Evolutionary conservation across 1,284 basidiomycete genomes (phyloP), one percentile per base, ranked within the genome.

Genomic region (Cryptococcus sp.): DNA sequence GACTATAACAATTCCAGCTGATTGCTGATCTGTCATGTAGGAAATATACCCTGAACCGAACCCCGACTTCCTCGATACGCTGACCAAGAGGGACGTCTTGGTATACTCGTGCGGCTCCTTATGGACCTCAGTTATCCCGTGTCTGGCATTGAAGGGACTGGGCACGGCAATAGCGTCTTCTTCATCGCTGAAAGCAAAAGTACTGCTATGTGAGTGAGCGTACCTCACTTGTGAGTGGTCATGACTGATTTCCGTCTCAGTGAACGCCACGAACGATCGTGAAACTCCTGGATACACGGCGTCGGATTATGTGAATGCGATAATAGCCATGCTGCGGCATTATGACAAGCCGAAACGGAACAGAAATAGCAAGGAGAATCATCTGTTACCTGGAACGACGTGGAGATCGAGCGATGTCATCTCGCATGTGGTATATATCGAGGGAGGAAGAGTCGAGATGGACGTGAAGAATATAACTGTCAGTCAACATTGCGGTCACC

Each of bases 121-220:
- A 2, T 97, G 91, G 91, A 96, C 93, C 25, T 92, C 90, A 67
- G 90, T 98, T 65, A 86, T 96, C 17, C 94, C 95, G 0, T 96
- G 93, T 74, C 83, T 99, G 17, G 88, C 90, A 0, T 79, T 99
- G 16, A 86, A 87, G 52, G 90, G 90, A 5, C 86, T 98, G 5
- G 92, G 88, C 1, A 80, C 84, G 31, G 84, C 85, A 11, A 94
- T 98, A 60, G 90, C 91, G 7, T 81, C 84, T 44, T 93, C 91
- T 16, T 79, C 80, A 3, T 82, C 83, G 8, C 81, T 97, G 16
- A 83, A 83, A 41, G 88, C 87, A 41, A 98, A 97, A 75, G 84
- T 97, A 15, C 78, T 99, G 31, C 82, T 99, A 1, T 78, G 90
- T 92, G 69, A 78, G 88, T 77, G 8, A 3, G 38, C 38, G 38